Evolutionary conservation across 148 eudicot species (phyloP).

Genomic region (Chenopodium suecicum): DNA sequence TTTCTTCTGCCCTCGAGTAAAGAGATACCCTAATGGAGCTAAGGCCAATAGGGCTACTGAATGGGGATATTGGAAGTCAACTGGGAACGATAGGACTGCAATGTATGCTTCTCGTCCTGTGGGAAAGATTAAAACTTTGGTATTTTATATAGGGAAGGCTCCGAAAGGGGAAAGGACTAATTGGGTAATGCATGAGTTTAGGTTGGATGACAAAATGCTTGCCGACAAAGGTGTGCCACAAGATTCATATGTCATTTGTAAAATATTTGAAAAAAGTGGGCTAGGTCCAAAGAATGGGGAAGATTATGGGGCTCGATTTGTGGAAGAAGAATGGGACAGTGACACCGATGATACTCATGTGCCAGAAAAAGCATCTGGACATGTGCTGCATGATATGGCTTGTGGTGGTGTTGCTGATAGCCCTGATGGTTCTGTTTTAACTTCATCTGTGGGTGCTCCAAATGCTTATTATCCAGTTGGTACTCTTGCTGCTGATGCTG

Average conservation of each 20-base stretch:
- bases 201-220: constrained; percentile 42
- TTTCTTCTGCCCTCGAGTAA: constrained; percentile 68
- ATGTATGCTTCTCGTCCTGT: constrained; percentile 36
- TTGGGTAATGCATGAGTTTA: constrained; percentile 83
- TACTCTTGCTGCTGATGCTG: not conserved
- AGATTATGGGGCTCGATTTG: constrained; percentile 71
- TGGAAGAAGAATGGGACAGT: constrained; percentile 69
- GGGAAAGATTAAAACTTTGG: constrained; percentile 67
- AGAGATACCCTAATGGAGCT: constrained; percentile 50
- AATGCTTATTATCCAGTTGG: not conserved
- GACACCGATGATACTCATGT: constrained; percentile 30
- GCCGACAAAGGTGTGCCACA: constrained; percentile 43
- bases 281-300: constrained; percentile 70
- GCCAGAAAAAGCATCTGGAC: constrained; percentile 5
- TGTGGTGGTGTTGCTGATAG: constrained; percentile 11
- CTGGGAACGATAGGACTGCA: constrained; percentile 65
- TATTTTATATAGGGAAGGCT: constrained; percentile 65
- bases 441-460: not conserved
- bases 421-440: constrained; percentile 19
- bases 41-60: constrained; percentile 58
- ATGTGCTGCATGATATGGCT: not conserved
- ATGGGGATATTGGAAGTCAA: constrained; percentile 80
- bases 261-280: constrained; percentile 67
- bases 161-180: constrained; percentile 70
- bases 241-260: constrained; percentile 64